Base-by-base conservation (phyloP, 1,284 basidiomycete genomes). In the Heterobasidion irregulare region DNA sequence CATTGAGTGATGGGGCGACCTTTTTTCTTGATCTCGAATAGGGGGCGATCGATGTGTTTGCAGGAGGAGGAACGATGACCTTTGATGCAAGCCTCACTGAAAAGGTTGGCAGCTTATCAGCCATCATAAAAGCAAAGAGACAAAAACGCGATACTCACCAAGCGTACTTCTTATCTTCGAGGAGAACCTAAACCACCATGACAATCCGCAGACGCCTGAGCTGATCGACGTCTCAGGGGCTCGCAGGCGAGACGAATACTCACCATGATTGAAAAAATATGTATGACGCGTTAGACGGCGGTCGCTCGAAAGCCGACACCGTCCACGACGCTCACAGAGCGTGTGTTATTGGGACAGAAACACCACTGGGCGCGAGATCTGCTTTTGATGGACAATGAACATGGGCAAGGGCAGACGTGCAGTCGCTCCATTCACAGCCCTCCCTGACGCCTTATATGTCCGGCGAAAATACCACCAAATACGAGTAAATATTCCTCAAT, bases 21-120 rank as follows among this genome's bases (percentile, higher is more conserved):
- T 70, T 84, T 91, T 82, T 86, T 87, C 76, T 89, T 86, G 63
- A 89, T 84, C 70, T 90, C 86, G 66, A 84, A 89, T 53, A 90
- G 74, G 32, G 88, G 83, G 45, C 89, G 78, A 64, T 89, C 86
- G 58, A 80, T 83, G 67, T 90, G 89, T 56, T 83, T 81, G 69
- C 88, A 91, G 49, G 80, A 77, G 8, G 86, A 87, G 12, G 87
- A 89, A 43, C 88, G 83, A 71, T 91, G 88, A 10, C 88, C 88
- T 69, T 90, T 90, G 70, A 91, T 90, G 71, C 88, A 91, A 47
- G 86, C 86, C 69, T 86, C 86, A 65, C 87, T 89, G 60, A 60
- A 61, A 47, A 32, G 35, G 16, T 46, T 10, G 46, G 5, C 12
- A 44, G 16, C 6, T 58, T 35, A 53, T 16, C 8, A 18, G 47